Evolutionary conservation across 768 basidiomycete species (phyloP).

Genomic region (Sarcomyxa edulis): DNA sequence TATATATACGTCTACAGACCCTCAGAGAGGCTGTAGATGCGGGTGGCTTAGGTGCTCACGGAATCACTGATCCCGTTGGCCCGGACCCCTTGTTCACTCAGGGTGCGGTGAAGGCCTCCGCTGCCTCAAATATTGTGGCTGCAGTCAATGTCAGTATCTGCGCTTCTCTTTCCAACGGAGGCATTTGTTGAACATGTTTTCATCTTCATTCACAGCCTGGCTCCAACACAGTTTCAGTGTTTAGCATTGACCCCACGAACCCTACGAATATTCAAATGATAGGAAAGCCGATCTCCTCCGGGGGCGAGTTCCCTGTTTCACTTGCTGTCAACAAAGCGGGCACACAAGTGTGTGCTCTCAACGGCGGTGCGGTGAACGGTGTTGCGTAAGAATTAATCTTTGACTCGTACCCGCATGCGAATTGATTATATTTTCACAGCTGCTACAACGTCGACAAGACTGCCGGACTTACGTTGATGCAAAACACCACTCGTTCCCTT

Average conservation of each 20-base stretch:
- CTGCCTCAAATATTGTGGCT: conserved; percentile 25
- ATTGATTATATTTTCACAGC: conserved; percentile 15
- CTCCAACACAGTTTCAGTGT: conserved; percentile 38
- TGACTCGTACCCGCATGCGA: neutral
- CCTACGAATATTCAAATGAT: conserved; percentile 36
- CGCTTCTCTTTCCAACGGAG: neutral
- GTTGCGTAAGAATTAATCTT: conserved; percentile 24
- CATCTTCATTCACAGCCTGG: conserved; percentile 28
- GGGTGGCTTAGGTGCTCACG: conserved; percentile 31
- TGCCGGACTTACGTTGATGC: conserved; percentile 31
- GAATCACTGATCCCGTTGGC: conserved; percentile 21
- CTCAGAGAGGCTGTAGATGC: conserved; percentile 23
- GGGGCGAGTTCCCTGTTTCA: conserved; percentile 48
- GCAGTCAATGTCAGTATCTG: conserved; percentile 26
- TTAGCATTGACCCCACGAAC: conserved; percentile 35
- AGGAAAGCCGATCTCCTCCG: conserved; percentile 36
- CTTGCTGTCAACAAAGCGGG: conserved; percentile 30
- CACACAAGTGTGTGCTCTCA: conserved; percentile 31
- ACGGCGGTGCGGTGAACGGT: conserved; percentile 38
- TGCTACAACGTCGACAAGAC: conserved; percentile 40
- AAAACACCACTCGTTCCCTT: conserved; percentile 36
- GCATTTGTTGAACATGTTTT: neutral
- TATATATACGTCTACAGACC: conserved; percentile 13
- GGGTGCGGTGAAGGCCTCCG: conserved; percentile 32
- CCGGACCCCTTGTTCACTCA: conserved; percentile 38